These are phyloP conservation scores for Mallotus nudiflorus DNA, from an alignment of 345 rosid genomes.

Conservation along the genomic window DNA sequence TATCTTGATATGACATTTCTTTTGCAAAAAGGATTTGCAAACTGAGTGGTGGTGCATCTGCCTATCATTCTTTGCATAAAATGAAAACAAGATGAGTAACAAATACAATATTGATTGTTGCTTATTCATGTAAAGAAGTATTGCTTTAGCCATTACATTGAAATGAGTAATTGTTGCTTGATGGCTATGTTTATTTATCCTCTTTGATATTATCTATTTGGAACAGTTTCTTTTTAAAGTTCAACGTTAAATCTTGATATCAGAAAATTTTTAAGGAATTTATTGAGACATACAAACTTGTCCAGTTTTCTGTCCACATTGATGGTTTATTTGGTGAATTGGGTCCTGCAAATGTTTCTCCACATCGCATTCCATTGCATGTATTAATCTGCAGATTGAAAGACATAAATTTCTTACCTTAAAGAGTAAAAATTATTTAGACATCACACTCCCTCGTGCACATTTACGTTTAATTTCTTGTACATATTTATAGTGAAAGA, in stretches of 20 bases:
- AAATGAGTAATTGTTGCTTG: no score
- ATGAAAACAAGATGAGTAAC: no score
- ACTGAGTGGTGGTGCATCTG: no score
- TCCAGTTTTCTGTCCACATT: constrained; percentile 92
- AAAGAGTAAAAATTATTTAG: not conserved
- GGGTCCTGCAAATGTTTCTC: constrained; percentile 75
- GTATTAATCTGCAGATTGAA: constrained; percentile 56
- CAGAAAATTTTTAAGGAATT: not conserved
- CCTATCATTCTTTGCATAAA: no score
- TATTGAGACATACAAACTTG: constrained; percentile 56
- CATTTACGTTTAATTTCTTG: not conserved
- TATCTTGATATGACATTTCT: not conserved
- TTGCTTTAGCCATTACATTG: no score
- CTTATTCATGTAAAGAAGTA: no score
- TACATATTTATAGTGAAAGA: not conserved
- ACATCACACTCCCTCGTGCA: not conserved
- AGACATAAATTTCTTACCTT: not conserved
- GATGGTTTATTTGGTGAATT: constrained; percentile 82
- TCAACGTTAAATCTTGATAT: not conserved
- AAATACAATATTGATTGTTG: no score
- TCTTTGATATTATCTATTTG: no score
- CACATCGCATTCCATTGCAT: constrained; percentile 80
- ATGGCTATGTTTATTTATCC: no score
- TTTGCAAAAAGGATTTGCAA: not conserved
- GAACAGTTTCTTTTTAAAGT: no score